Conservation (phyloP, 768 basidiomycete species). For the Lyophyllum semitale region DNA sequence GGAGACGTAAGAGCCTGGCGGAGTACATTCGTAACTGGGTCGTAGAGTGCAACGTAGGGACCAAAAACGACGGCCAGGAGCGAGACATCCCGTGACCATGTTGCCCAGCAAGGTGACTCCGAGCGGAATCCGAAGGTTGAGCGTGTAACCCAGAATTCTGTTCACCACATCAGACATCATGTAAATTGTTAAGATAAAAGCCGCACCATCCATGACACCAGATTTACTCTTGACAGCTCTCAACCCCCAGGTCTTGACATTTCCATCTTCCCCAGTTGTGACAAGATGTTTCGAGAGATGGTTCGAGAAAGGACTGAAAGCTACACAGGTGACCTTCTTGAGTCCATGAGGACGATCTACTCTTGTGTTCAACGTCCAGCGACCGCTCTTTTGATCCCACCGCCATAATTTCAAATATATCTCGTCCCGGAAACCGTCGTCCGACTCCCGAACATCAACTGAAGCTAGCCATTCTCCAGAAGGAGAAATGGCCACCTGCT, state of each 20-base stretch:
- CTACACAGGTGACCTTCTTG: conserved; percentile 58
- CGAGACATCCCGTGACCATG: conserved; percentile 88
- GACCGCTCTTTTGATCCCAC: conserved; percentile 67
- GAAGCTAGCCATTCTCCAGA: conserved; percentile 93
- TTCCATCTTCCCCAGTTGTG: conserved; percentile 75
- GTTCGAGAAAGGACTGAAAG: conserved; percentile 60
- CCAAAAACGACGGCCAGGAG: conserved; percentile 77
- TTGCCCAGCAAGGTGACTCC: conserved; percentile 62
- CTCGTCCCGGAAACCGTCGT: conserved; percentile 65
- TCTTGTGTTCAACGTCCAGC: conserved; percentile 83
- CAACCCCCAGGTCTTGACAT: conserved; percentile 81
- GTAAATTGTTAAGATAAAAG: not conserved
- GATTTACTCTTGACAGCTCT: conserved; percentile 46
- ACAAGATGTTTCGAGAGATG: conserved; percentile 49
- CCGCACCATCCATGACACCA: conserved; percentile 54
- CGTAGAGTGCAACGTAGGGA: conserved; percentile 71
- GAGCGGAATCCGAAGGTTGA: conserved; percentile 71
- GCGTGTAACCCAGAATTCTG: conserved; percentile 81
- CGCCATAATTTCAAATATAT: conserved; percentile 89
- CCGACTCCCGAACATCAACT: conserved; percentile 71
- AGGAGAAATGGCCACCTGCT: conserved; percentile 63
- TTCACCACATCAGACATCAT: not conserved
- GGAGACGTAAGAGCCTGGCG: conserved; percentile 61
- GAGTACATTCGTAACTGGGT: conserved; percentile 61
- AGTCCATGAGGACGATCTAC: conserved; percentile 86